Conservation (phyloP, 2,329 filamentous ascomycete genomes). For the Stenocarpella maydis region DNA sequence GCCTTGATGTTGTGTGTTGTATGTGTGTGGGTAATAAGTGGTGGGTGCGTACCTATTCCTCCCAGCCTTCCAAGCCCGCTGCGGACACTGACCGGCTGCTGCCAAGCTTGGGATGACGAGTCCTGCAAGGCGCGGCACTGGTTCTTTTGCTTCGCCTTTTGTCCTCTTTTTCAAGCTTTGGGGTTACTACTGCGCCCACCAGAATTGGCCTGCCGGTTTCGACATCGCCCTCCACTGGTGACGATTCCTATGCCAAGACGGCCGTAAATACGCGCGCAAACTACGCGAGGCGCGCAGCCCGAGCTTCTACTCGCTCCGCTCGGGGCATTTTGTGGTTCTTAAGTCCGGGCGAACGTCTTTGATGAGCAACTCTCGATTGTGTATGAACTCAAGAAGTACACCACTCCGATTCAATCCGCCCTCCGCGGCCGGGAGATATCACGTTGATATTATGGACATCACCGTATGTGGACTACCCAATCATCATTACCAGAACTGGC, state of each 20-base stretch:
- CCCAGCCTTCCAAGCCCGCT: conserved; percentile 15
- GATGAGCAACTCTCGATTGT: conserved; percentile 5
- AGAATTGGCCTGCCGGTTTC: neutral
- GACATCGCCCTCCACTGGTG: neutral
- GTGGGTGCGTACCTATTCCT: neutral
- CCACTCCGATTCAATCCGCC: neutral
- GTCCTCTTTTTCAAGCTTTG: neutral
- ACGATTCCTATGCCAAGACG: neutral
- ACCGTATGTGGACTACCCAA: neutral
- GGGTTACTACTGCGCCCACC: neutral
- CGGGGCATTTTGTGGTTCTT: neutral
- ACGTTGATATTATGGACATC: conserved; percentile 9
- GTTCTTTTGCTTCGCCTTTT: neutral
- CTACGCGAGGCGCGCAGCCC: conserved; percentile 13
- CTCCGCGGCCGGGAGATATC: neutral
- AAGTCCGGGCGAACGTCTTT: conserved; percentile 9
- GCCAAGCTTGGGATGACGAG: conserved; percentile 21
- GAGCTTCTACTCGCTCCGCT: neutral
- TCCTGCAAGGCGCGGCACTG: conserved; percentile 4
- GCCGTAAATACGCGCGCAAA: conserved; percentile 20
- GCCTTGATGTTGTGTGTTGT: no score
- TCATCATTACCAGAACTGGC: neutral
- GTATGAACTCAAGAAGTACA: conserved; percentile 8
- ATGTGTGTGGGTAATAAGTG: no score
- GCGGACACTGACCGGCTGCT: conserved; percentile 6